Evolutionary conservation across 169 alveolate species (phyloP).

Genomic region (Plasmodium ovale): DNA sequence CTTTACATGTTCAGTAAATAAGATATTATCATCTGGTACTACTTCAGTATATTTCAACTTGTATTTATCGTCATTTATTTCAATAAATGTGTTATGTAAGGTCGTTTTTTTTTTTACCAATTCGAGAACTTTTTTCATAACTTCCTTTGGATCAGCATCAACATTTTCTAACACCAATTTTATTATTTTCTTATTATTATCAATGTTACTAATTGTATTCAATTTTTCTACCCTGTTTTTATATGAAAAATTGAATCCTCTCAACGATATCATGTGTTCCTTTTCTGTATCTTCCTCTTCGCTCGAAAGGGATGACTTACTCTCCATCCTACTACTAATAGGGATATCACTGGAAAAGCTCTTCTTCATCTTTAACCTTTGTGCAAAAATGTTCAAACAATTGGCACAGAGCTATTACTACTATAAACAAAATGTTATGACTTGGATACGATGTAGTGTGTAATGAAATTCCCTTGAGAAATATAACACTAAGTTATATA

Average conservation of each 20-base stretch:
- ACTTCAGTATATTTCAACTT: slow-evolving; percentile 62
- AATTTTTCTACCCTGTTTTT: slow-evolving; percentile 50
- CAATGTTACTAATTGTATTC: slow-evolving; percentile 61
- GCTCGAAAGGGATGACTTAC: background rate
- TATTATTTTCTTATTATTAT: slow-evolving; percentile 62
- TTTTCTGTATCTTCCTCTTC: slow-evolving; percentile 13
- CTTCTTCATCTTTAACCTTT: too few species aligned
- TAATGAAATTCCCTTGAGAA: too few species aligned
- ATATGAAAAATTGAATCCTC: slow-evolving; percentile 57
- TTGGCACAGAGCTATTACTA: too few species aligned
- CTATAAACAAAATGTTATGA: too few species aligned
- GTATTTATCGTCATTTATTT: slow-evolving; percentile 45
- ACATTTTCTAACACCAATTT: slow-evolving; percentile 63
- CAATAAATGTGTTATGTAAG: slow-evolving; percentile 37
- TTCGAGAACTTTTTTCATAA: slow-evolving; percentile 37
- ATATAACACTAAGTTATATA: too few species aligned
- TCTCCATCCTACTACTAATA: background rate
- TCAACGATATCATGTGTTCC: slow-evolving; percentile 57
- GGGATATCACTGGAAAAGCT: background rate
- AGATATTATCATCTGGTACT: slow-evolving; percentile 52
- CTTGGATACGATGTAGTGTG: too few species aligned
- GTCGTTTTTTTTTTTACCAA: slow-evolving; percentile 57
- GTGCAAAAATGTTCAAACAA: too few species aligned
- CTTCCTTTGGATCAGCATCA: slow-evolving; percentile 25
- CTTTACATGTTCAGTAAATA: slow-evolving; percentile 52